Base-by-base conservation (phyloP, 257 asterid genomes). In the Lavandula angustifolia region DNA sequence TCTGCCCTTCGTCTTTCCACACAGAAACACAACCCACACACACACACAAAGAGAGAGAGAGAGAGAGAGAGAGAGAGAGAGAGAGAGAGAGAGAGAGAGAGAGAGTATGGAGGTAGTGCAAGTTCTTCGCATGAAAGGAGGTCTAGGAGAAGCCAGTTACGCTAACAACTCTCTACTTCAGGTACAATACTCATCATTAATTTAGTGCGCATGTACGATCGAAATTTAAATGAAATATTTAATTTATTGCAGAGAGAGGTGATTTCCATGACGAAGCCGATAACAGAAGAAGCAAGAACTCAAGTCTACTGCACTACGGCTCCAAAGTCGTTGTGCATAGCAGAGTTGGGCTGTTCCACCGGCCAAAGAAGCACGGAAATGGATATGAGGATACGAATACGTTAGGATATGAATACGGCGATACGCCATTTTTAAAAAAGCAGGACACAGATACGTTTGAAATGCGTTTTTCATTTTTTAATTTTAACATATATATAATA, bases 311-410 rank as follows among this genome's bases (percentile, higher is more conserved):
- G 10, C 54, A 82, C 18, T 53, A 58, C 44, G 7, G 17, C 9
- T 4, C 64, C 73, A 8, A 77, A 70, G 7, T 58, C 34, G 4
- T 50, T 82, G 0, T 60, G 79, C 63, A 73, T 89, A 35, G 94
- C 89, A 0, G 95, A 86, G n/a, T 51, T 86, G 78, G 96, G 94
- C 1, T 86, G 95, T 37, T 82, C 95, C 3, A 68, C 81, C 16
- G 95, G 95, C 3, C 89, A n/a, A n/a, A n/a, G n/a, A n/a, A n/a
- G n/a, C n/a, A n/a, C n/a, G n/a, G n/a, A n/a, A n/a, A n/a, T n/a
- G n/a, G n/a, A n/a, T n/a, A n/a, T n/a, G n/a, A n/a, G n/a, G n/a
- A n/a, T n/a, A n/a, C n/a, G n/a, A n/a, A n/a, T n/a, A n/a, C n/a
- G n/a, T n/a, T n/a, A n/a, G n/a, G n/a, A n/a, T n/a, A n/a, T n/a